phyloP scores from a whole-genome alignment of 2,329 filamentous ascomycete species.

The Xylariaceae sp. region DNA sequence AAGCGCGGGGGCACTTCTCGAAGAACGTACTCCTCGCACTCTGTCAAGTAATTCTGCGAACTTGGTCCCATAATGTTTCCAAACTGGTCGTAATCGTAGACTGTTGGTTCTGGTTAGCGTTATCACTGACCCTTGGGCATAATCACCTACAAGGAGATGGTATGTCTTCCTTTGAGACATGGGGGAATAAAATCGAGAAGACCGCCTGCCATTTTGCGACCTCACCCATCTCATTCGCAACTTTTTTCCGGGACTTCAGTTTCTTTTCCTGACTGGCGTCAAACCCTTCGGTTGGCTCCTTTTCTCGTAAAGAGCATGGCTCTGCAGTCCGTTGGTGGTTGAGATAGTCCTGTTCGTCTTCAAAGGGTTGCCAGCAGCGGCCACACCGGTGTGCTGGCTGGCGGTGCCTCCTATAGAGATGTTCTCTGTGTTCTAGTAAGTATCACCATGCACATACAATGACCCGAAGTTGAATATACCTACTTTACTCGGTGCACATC shows the following conservation, averaged over 20 bases:
- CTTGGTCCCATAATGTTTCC: background rate
- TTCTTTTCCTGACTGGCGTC: constrained; percentile 10
- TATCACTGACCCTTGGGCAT: background rate
- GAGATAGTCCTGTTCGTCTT: constrained; percentile 7
- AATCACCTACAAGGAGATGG: constrained; percentile 12
- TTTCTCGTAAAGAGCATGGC: constrained; percentile 6
- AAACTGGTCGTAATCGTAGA: constrained; percentile 10
- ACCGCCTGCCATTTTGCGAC: constrained; percentile 17
- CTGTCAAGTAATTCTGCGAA: constrained; percentile 2
- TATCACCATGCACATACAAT: background rate
- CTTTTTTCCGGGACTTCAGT: constrained; percentile 16
- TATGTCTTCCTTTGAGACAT: constrained; percentile 11
- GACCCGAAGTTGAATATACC: background rate
- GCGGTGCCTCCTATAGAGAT: constrained; percentile 17
- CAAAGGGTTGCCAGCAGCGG: constrained; percentile 16
- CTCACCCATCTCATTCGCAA: constrained; percentile 3
- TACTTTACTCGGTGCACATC: constrained; percentile 20
- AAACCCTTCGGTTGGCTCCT: constrained; percentile 11
- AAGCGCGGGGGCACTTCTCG: constrained; percentile 12
- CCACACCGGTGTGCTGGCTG: constrained; percentile 12
- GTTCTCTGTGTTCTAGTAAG: constrained; percentile 1
- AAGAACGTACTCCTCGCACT: constrained; percentile 16
- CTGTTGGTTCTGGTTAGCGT: background rate
- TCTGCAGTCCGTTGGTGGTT: constrained; percentile 10
- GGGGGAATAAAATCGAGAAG: constrained; percentile 15